A percentile compares a stretch with the other conserved stretches of the same genome.
phyloP scores from a whole-genome alignment of 768 basidiomycete genomes.

The Suillus bovinus region DNA sequence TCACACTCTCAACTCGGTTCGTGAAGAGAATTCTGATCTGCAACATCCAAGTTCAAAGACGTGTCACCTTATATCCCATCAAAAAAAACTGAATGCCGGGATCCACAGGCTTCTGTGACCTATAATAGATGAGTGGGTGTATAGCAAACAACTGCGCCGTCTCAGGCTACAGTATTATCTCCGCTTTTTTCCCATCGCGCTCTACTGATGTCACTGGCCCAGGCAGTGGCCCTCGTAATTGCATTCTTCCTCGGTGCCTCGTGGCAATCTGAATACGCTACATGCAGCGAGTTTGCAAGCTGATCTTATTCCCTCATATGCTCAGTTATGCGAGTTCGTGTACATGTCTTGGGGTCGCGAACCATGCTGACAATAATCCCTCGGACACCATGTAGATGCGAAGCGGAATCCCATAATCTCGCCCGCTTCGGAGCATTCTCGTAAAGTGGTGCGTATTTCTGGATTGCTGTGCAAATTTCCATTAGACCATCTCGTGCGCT shows the following conservation, averaged over 20 bases:
- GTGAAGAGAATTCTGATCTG: not conserved
- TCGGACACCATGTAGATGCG: not conserved
- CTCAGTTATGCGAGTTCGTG: not conserved
- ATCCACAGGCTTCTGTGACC: not conserved
- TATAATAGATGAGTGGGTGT: not conserved
- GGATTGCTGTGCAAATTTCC: not conserved
- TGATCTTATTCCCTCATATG: not conserved
- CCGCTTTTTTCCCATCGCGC: conserved; percentile 9
- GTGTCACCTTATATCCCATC: conserved; percentile 1
- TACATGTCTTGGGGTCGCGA: not conserved
- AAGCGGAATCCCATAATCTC: not conserved
- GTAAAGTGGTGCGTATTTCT: not conserved
- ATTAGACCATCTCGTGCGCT: not conserved
- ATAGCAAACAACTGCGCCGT: conserved; percentile 6
- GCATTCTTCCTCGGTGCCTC: conserved; percentile 13
- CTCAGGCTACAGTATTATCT: not conserved
- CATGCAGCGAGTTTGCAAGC: not conserved
- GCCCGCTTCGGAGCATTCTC: not conserved
- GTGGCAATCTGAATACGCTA: conserved; percentile 1
- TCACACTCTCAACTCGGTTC: not conserved
- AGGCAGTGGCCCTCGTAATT: not conserved
- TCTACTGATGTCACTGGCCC: too few species aligned
- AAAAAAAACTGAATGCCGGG: not conserved
- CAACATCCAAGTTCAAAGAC: not conserved
- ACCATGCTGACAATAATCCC: not conserved